Base-by-base conservation (phyloP, 2,329 filamentous ascomycete species). In the Exophiala spinifera region DNA sequence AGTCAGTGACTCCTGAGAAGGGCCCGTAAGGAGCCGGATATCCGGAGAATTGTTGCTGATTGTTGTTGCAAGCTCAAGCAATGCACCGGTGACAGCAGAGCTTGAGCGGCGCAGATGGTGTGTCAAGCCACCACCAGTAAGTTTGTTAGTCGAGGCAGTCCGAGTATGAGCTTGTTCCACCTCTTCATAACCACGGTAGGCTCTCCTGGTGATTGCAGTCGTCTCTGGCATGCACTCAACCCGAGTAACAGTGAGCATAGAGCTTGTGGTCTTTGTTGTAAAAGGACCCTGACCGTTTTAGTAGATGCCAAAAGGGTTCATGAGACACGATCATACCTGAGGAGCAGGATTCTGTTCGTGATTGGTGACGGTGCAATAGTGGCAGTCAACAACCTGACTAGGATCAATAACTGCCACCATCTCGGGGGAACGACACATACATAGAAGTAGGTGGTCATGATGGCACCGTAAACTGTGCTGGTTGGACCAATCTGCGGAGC, bases 331-430 rank as follows among this genome's bases (percentile, higher is more conserved):
- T 23, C 56, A 50, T 53, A 63, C 61, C 36, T 49, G 17, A 31
- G 51, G 45, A n/a, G 21, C 19, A 43, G 54, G 52, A 39, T 56
- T 59, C 40, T 55, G 46, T 10, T 60, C 52, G 17, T 58, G 28
- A 46, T 63, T 64, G 34, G 61, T 60, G 51, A 64, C 59, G 13
- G 55, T 59, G 54, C 61, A 62, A 40, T 55, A 50, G 25, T 39
- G 21, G 34, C 62, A 64, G 46, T 64, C 59, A 25, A 64, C 61
- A 45, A 54, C 56, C 62, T 64, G 45, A 14, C 20, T 5, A 7
- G 25, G 44, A 49, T 55, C 42, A 56, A 47, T 45, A 19, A 21
- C 37, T 19, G 6, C 11, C 10, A 14, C 20, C 11, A 14, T 10
- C 19, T 14, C 23, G n/a, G 8, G 14, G n/a, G 34, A 28, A 15